Base-by-base conservation (phyloP, 305 asterid species). In the Striga hermonthica region DNA sequence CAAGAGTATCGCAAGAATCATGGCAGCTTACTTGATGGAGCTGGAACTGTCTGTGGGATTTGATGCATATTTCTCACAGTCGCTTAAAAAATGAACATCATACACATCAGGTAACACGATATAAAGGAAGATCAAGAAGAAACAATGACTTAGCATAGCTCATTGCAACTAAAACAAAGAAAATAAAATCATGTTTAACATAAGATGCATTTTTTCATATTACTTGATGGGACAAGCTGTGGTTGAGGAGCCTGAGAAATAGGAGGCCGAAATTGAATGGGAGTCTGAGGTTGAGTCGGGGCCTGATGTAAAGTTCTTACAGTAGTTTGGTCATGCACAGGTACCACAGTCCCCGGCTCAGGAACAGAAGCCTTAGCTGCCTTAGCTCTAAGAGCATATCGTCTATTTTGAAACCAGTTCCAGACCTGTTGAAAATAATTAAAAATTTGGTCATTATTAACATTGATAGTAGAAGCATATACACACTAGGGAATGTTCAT, bases 401-500 rank as follows among this genome's bases (percentile, higher is more conserved):
- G 83, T 79, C 96, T 88, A 70, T 93, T 93, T 57, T 93, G 99
- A 78, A 90, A 90, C 98, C 99, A 93, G 75, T 88, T 93, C 98
- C 91, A 93, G 9, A 88, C 90, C 98, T 93, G 80, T 66, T 55
- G 67, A 57, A 64, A 50, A 60, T 48, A 5, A 47, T 45, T 38
- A 57, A 61, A 72, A 43, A 22, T 22, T 22, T 22, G 31, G 31
- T 22, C 31, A 22, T 22, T 22, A 22, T 22, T 22, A 22, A 22
- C 31, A 3, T 3, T 10, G 5, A 64, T 13, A 70, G 7, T 61
- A 37, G 45, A 72, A 76, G 67, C 72, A 68, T 39, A 8, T 34
- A 12, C 28, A 68, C 61, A 22, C 7, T 15, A 28, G 53, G 56
- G 36, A 53, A 57, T 44, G 41, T 31, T 16, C 62, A 60, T 79